Conservation (phyloP, 768 basidiomycete species). For the Boletus sp. region DNA sequence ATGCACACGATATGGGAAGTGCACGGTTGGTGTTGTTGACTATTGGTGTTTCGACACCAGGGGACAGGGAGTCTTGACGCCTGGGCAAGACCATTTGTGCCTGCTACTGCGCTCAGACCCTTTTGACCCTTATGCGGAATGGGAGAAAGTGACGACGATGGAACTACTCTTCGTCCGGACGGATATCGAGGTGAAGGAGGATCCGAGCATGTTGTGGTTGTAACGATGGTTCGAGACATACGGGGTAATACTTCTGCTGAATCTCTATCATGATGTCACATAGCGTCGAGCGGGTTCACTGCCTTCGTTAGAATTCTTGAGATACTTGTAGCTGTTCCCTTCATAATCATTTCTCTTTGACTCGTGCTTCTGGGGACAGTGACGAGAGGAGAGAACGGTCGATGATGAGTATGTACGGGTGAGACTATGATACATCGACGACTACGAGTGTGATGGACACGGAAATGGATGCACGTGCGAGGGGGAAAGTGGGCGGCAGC, state of each 20-base stretch:
- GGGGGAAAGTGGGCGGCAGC: no score
- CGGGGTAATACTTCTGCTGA: no score
- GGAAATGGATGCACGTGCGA: no score
- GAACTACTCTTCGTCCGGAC: constrained; percentile 28
- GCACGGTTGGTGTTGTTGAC: constrained; percentile 28
- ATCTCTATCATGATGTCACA: background rate
- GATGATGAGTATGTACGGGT: no score
- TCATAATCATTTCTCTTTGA: background rate
- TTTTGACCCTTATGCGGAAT: constrained; percentile 28
- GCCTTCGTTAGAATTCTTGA: background rate
- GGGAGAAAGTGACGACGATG: constrained; percentile 26
- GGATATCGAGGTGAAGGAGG: constrained; percentile 15
- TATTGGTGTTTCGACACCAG: constrained; percentile 34
- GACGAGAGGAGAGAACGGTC: no score
- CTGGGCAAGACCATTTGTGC: constrained; percentile 29
- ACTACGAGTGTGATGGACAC: no score
- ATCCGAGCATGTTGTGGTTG: constrained; percentile 24
- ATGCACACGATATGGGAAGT: constrained; percentile 16
- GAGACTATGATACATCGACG: no score
- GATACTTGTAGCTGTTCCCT: background rate
- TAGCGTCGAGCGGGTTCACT: background rate
- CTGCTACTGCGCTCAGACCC: constrained; percentile 28
- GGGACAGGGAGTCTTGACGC: constrained; percentile 22
- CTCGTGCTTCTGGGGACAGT: no score
- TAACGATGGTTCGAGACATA: background rate